Conservation (phyloP, 495 filamentous ascomycete species). For the Xylaria scruposa region DNA sequence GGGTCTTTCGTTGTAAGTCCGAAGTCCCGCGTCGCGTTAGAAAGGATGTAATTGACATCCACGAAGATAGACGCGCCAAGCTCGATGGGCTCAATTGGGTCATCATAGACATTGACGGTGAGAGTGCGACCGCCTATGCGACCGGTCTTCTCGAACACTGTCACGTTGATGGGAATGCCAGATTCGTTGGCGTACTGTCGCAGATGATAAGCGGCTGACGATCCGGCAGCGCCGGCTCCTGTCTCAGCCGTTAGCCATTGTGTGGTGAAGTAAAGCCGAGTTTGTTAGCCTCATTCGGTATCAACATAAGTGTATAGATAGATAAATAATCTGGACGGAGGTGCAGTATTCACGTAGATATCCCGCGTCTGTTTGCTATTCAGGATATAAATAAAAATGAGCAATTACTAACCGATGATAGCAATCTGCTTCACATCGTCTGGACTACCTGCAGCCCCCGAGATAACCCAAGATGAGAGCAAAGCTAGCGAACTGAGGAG, state of each 20-base stretch:
- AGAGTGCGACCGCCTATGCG: constrained; percentile 89
- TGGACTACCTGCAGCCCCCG: background rate
- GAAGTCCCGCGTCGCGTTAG: constrained; percentile 75
- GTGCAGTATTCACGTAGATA: background rate
- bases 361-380: background rate
- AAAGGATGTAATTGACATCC: constrained; percentile 80
- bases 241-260: constrained; percentile 29
- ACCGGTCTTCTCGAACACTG: constrained; percentile 81
- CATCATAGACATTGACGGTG: constrained; percentile 80
- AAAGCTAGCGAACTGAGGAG: constrained; percentile 3
- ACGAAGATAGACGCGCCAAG: constrained; percentile 95
- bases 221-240: constrained; percentile 92
- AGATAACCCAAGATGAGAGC: constrained; percentile 17
- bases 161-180: constrained; percentile 70
- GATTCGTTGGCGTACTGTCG: constrained; percentile 66
- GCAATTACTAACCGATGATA: constrained; percentile 49
- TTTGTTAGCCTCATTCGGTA: background rate
- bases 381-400: background rate
- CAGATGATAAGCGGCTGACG: constrained; percentile 86
- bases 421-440: constrained; percentile 47
- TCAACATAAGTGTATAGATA: background rate
- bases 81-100: constrained; percentile 76
- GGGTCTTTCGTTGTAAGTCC: constrained; percentile 58
- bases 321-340: background rate
- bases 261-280: background rate